phyloP scores from a whole-genome alignment of 306 rosid genomes.

The Amphicarpaea edgeworthii region DNA sequence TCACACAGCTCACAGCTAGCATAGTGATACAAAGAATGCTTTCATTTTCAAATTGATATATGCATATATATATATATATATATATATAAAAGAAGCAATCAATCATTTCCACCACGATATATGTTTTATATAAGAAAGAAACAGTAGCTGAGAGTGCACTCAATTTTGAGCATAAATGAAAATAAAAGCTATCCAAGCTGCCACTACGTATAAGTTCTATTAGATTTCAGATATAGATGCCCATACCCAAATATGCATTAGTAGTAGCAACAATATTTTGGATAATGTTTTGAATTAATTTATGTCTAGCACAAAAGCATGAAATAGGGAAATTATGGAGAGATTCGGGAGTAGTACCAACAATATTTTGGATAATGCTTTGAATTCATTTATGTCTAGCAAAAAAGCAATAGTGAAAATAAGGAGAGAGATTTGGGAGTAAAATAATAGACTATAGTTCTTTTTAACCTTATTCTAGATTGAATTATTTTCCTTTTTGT shows the following conservation, averaged over 20 bases:
- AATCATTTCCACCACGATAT: background rate
- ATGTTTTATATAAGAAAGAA: background rate
- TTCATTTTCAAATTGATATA: constrained; percentile 2
- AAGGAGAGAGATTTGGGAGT: background rate
- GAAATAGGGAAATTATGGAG: too few species aligned
- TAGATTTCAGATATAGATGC: constrained; percentile 1
- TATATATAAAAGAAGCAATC: constrained; percentile 32
- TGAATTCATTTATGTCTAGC: constrained; percentile 26
- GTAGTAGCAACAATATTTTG: constrained; percentile 24
- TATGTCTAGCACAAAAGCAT: background rate
- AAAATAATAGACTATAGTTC: background rate
- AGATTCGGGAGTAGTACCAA: background rate
- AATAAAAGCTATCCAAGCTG: background rate
- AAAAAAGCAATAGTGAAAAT: background rate
- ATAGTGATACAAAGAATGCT: constrained; percentile 1
- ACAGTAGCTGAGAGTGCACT: background rate
- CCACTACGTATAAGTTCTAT: background rate
- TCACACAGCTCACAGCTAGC: constrained; percentile 39
- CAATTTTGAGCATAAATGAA: constrained; percentile 18
- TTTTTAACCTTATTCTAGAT: constrained; percentile 13
- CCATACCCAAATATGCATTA: background rate
- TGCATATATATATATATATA: too few species aligned
- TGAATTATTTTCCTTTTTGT: constrained; percentile 18
- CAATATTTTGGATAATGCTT: constrained; percentile 25
- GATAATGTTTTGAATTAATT: constrained; percentile 27